Evolutionary conservation across 2,329 filamentous ascomycete genomes (phyloP), one percentile per base, ranked within the genome.

Genomic region (Chaetomium strumarium): DNA sequence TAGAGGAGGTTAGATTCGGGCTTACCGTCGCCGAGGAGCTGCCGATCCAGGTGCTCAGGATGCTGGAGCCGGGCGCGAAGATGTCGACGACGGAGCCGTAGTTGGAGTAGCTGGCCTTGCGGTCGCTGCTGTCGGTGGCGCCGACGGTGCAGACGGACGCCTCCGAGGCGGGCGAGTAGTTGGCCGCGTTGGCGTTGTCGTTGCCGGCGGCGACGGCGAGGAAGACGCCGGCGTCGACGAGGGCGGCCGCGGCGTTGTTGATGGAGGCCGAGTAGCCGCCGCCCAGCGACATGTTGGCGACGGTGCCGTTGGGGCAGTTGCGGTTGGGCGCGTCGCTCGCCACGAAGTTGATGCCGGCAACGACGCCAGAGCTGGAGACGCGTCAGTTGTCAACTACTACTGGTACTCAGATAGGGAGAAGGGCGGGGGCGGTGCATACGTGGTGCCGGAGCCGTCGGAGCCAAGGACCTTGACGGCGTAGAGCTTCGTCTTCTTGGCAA

Each of bases 211-310:
- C 79, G 11, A 80, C 78, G 46, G 74, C 77, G 37, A 80, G 68
- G 60, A 79, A 78, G 55, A 80, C 67, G 13, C 77, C 78, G 0
- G 70, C 67, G 8, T 58, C 59, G 57, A 76, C 68, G 24, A 78
- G 69, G 49, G 66, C 67, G 29, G 69, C 69, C 9, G 79, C 76
- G 9, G 78, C 78, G 16, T 62, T 64, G 71, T 81, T 82, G 58
- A 80, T 60, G 11, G 77, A 64, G 2, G 67, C 52, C 3, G 75
- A 76, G 53, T 60, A 66, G 52, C 60, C 47, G 14, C 78, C 78
- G 10, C 79, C 78, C 4, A 83, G 73, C 14, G 76, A 79, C 78
- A 82, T 79, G 68, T 76, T 79, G 60, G 76, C 73, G 14, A 81
- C 77, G 37, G 72, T 67, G 39, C 74, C 72, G 47, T 65, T 69